These are phyloP conservation scores for Cucumis cinereus DNA, from an alignment of 306 rosid genomes.

Conservation along the genomic window DNA sequence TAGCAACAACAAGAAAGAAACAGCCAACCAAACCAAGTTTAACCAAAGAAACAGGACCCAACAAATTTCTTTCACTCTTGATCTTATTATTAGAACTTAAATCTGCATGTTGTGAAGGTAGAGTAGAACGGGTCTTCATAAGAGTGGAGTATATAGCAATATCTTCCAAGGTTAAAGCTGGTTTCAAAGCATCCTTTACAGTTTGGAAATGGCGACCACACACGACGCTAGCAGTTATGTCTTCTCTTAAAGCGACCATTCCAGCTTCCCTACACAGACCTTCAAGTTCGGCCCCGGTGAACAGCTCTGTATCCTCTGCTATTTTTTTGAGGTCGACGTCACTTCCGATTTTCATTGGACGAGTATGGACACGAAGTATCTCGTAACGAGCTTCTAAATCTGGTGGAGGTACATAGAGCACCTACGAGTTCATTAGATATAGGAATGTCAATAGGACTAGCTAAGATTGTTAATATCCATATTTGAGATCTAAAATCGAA, in stretches of 20 bases:
- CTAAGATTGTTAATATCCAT: not conserved
- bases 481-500: not conserved
- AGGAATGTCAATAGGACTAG: not conserved
- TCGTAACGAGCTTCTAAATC: constrained; percentile 73
- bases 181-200: constrained; percentile 49
- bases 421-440: constrained; percentile 30
- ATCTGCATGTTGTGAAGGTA: constrained; percentile 14
- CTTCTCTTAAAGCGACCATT: constrained; percentile 68
- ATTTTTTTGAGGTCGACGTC: constrained; percentile 57
- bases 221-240: constrained; percentile 47
- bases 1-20: constrained; percentile 25
- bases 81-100: constrained; percentile 7
- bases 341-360: constrained; percentile 35
- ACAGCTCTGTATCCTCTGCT: constrained; percentile 66
- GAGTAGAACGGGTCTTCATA: constrained; percentile 32
- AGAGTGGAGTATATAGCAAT: constrained; percentile 43
- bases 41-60: constrained; percentile 16
- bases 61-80: not conserved
- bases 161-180: constrained; percentile 43
- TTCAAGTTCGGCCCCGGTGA: constrained; percentile 89
- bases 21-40: constrained; percentile 25
- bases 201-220: constrained; percentile 51
- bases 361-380: constrained; percentile 69
- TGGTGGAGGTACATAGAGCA: constrained; percentile 83
- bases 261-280: constrained; percentile 85